These are phyloP conservation scores for Metschnikowia cubensis DNA, from an alignment of 805 yeast species.

Conservation along the genomic window DNA sequence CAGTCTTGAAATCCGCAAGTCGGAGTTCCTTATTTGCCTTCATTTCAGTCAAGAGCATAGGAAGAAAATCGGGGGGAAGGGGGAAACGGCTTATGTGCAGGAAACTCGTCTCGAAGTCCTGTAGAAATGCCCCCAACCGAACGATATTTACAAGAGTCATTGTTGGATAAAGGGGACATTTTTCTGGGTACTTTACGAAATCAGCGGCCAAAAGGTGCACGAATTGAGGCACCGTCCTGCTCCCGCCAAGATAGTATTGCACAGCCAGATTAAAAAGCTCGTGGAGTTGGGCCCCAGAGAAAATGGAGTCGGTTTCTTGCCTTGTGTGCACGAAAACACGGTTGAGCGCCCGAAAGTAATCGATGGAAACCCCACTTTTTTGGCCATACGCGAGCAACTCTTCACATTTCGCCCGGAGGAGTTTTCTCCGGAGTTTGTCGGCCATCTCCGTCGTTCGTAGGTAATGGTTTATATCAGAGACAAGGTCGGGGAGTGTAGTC, in stretches of 20 bases:
- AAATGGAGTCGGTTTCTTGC: constrained; percentile 6
- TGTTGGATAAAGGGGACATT: constrained; percentile 12
- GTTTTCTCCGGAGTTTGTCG: constrained; percentile 14
- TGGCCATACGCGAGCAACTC: constrained; percentile 14
- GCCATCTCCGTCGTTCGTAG: constrained; percentile 27
- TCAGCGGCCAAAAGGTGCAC: constrained; percentile 23
- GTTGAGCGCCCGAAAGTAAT: constrained; percentile 20
- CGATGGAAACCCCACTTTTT: constrained; percentile 6
- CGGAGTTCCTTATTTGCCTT: constrained; percentile 7
- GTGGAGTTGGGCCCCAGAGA: constrained; percentile 10
- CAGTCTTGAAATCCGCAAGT: constrained; percentile 16
- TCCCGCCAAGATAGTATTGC: constrained; percentile 4
- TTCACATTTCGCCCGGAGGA: constrained; percentile 19
- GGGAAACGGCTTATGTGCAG: constrained; percentile 9
- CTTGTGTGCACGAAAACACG: constrained; percentile 18
- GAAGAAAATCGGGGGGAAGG: constrained; percentile 16
- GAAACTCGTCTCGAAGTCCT: constrained; percentile 9
- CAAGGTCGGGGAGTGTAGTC: background rate
- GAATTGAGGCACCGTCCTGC: constrained; percentile 23
- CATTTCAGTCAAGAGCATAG: constrained; percentile 15
- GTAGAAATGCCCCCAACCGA: constrained; percentile 23
- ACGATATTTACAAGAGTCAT: constrained; percentile 23
- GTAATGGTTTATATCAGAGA: constrained; percentile 22
- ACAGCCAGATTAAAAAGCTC: constrained; percentile 20
- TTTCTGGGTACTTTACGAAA: constrained; percentile 11